Base-by-base conservation (phyloP, 495 filamentous ascomycete genomes). In the Aspergillus sparsus region DNA sequence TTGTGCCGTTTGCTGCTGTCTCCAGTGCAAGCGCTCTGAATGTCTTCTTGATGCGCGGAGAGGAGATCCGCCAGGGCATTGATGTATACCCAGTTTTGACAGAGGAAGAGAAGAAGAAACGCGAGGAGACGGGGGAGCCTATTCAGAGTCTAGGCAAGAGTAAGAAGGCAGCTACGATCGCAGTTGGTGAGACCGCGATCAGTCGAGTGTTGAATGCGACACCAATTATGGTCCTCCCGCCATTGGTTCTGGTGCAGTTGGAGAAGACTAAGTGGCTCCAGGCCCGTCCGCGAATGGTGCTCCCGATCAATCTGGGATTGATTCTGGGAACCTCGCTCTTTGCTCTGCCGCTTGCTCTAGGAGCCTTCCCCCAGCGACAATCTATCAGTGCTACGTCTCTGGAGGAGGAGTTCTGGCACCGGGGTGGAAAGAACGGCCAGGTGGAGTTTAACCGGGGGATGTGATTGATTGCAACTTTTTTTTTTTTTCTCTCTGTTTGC, bases 31-130 rank as follows among this genome's bases (percentile, higher is more conserved):
- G 89, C 58, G 91, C 88, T 1, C 80, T 98, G 45, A 98, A 98
- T 72, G 95, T 97, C 35, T 93, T 96, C 78, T 81, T 98, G 58
- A 98, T 98, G 94, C 89, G 94, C 64, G 89, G 91, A 52, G 93
- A 96, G 73, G 94, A 98, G 76, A 96, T 98, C 61, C 80, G 91
- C 67, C 84, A 80, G 49, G 94, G 94, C 11, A 98, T 98, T 69
- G 93, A 98, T 74, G 87, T 98, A n/a, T 97, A 86, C 77, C 92
- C 91, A 0, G 84, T 87, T 21, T 80, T 88, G 1, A 74, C 73
- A 5, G 71, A 67, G 6, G 67, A 55, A 8, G 71, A 75, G 53
- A 68, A 69, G 42, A 66, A 68, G 46, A 77, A 78, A 66, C 79
- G 86, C 37, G 83, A 80, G 16, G 81, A 84, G 62, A 78, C 82